Evolutionary conservation across 371 early-diverging fungal genomes (phyloP), one percentile per base, ranked within the genome.

Genomic region (Rhizopus stolonifer): DNA sequence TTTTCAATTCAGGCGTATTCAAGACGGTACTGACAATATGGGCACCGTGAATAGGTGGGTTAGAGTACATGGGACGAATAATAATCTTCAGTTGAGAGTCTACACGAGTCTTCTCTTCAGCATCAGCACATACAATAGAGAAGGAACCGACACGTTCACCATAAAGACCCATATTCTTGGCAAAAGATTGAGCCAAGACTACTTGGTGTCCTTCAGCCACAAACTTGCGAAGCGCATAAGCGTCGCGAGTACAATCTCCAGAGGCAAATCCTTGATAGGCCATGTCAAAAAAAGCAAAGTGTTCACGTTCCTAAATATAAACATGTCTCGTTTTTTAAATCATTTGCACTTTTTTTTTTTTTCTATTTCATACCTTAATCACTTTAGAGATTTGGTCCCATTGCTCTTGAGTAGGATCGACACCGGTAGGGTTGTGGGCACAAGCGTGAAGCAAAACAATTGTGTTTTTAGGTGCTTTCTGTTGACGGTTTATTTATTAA

Each of bases 251-350:
- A 46, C 90, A 87, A 74, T 92, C 85, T 57, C 99, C 99, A 18
- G 94, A 93, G 36, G 98, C 98, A 67, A 99, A 99, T 34, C 99
- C 99, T 84, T 98, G 97, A 81, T 99, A 99, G 33, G 98, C 99
- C 94, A 96, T 94, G 71, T 99, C 98, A 61, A 99, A 98, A 87
- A 97, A 97, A 52, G 86, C 76, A 54, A 95, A 85, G 75, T 95
- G 95, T 9, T 81, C 79, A 62, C 90, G 88, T 46, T 84, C 82
- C 80, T n/a, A n/a, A n/a, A n/a, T n/a, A n/a, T n/a, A n/a, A n/a
- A n/a, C n/a, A n/a, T n/a, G n/a, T n/a, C n/a, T n/a, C n/a, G n/a
- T n/a, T n/a, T n/a, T n/a, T n/a, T n/a, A n/a, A n/a, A n/a, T n/a
- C n/a, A n/a, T n/a, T n/a, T n/a, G n/a, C n/a, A n/a, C n/a, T n/a